Evolutionary conservation across 768 basidiomycete genomes (phyloP), one percentile per base, ranked within the genome.

Genomic region (Collybia nuda): DNA sequence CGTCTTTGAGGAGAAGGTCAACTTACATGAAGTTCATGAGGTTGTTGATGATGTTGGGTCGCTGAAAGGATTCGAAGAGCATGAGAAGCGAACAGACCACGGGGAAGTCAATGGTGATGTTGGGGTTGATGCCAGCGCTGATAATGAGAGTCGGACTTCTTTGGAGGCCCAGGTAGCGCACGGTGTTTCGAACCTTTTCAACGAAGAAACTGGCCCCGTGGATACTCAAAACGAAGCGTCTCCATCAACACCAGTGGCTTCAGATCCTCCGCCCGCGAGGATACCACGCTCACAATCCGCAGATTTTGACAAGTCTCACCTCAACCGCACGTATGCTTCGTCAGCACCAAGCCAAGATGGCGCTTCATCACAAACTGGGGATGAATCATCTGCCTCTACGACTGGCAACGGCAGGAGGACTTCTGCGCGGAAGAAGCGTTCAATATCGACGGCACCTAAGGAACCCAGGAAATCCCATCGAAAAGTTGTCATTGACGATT

Each of bases 401-500:
- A 77, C 76, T 14, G 72, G 70, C 18, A 72, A 72, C 48, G 68
- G 71, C 52, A 44, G 49, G 18, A 55, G 54, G 35, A 48, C 53
- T n/a, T 61, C 68, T 18, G 58, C 67, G 36, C 74, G 77, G 37
- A 85, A 83, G 70, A 85, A 80, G 58, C 80, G 82, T 22, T 64
- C 62, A n/a, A 52, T 51, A 40, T 64, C 63, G n/a, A 62, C 62
- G 45, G 58, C 77, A 40, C 81, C 79, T 29, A 80, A 80, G 61
- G 74, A 77, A 48, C 71, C 67, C 22, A 75, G 67, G 66, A 81
- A 79, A 61, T 81, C 81, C 60, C 85, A 81, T 50, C 79, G 83
- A 47, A 92, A 93, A 68, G 88, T 93, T 28, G 73, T 76, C 39
- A 80, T 98, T 51, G 82, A 92, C 56, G 94, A 98, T 71, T 99